Conservation (phyloP, 2,329 filamentous ascomycete species). For the Zasmidium cellare region DNA sequence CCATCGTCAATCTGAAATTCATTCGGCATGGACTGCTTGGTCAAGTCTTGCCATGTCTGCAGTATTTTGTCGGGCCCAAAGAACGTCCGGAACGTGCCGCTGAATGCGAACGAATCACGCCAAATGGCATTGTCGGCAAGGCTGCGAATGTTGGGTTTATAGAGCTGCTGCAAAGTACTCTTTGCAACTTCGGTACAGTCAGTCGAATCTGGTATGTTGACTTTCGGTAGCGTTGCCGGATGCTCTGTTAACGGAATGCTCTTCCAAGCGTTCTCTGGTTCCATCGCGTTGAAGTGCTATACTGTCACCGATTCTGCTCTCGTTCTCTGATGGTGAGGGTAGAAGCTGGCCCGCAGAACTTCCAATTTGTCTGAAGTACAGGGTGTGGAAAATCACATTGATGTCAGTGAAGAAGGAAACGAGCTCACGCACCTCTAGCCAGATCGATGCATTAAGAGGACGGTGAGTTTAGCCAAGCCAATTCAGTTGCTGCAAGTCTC, state of each 20-base stretch:
- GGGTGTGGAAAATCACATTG: too few species aligned
- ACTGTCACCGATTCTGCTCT: too few species aligned
- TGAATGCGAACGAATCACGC: slow-evolving; percentile 58
- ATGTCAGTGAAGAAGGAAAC: too few species aligned
- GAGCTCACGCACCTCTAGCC: too few species aligned
- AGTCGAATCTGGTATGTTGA: slow-evolving; percentile 8
- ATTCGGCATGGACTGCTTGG: slow-evolving; percentile 30
- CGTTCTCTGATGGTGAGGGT: too few species aligned
- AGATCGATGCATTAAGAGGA: too few species aligned
- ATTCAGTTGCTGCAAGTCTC: too few species aligned
- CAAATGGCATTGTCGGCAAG: slow-evolving; percentile 38
- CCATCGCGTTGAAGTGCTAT: neutral
- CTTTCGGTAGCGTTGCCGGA: slow-evolving; percentile 12
- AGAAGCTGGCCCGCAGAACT: too few species aligned
- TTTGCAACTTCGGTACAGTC: slow-evolving; percentile 6
- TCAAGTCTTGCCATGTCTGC: slow-evolving; percentile 37
- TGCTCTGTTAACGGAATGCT: slow-evolving; percentile 11
- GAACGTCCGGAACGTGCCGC: slow-evolving; percentile 57
- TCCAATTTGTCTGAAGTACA: too few species aligned
- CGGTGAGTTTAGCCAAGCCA: too few species aligned
- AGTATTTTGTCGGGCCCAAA: slow-evolving; percentile 46
- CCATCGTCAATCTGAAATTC: slow-evolving; percentile 9
- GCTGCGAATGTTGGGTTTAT: neutral
- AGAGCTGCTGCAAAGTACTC: neutral
- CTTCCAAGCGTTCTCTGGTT: neutral